These are phyloP conservation scores for Psilocybe cyanescens DNA, from an alignment of 768 basidiomycete genomes.

Conservation along the genomic window DNA sequence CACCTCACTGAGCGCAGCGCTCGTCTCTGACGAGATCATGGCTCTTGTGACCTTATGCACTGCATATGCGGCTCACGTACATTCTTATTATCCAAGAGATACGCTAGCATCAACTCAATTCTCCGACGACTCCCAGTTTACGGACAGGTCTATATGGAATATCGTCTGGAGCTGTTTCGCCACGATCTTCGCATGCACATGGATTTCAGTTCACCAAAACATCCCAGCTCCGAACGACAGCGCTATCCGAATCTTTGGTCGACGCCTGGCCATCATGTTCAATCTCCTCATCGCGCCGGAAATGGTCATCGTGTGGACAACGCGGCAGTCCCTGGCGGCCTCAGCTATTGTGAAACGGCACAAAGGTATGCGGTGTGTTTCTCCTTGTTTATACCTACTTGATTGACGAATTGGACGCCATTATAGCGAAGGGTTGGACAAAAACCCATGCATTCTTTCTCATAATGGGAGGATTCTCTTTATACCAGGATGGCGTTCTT, in stretches of 20 bases:
- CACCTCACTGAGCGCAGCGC: no score
- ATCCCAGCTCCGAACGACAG: conserved; percentile 14
- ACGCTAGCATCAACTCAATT: neutral
- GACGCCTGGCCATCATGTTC: conserved; percentile 13
- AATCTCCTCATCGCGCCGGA: conserved; percentile 19
- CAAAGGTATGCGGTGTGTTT: neutral
- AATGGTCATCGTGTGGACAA: conserved; percentile 18
- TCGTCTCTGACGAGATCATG: no score
- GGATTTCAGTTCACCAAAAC: no score
- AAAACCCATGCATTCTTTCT: conserved; percentile 20
- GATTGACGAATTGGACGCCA: neutral
- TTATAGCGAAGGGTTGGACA: conserved; percentile 15
- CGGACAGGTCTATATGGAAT: conserved; percentile 16
- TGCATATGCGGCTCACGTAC: no score
- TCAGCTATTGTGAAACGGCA: conserved; percentile 4
- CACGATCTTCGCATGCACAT: conserved; percentile 25
- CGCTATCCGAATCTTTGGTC: neutral
- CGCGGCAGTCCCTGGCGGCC: conserved; percentile 13
- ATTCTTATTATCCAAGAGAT: neutral
- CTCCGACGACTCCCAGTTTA: neutral
- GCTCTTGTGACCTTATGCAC: no score
- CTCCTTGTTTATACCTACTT: neutral
- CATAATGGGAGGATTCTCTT: conserved; percentile 24
- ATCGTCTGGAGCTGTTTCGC: conserved; percentile 25
- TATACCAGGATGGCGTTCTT: conserved; percentile 23